Evolutionary conservation across 1,284 basidiomycete species (phyloP).

Genomic region (Malassezia globosa): DNA sequence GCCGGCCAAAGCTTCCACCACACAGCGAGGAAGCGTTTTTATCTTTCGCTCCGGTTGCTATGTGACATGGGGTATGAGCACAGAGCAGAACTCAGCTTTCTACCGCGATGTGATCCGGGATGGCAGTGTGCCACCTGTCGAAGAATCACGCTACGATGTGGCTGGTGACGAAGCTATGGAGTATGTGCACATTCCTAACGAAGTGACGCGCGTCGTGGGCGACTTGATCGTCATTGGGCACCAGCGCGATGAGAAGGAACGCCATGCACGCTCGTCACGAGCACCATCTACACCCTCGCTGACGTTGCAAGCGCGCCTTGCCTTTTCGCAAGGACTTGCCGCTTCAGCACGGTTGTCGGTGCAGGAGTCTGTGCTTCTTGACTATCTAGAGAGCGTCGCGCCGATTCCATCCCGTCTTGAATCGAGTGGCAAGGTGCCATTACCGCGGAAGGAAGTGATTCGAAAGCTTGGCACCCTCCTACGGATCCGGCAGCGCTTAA

Average conservation of each 20-base stretch:
- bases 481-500: constrained; percentile 32
- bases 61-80: constrained; percentile 40
- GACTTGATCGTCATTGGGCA: constrained; percentile 42
- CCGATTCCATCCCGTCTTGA: constrained; percentile 32
- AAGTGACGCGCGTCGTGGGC: constrained; percentile 37
- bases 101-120: constrained; percentile 29
- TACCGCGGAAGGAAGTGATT: constrained; percentile 36
- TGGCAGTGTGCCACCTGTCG: constrained; percentile 22
- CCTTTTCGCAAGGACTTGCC: constrained; percentile 43
- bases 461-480: constrained; percentile 41
- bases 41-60: constrained; percentile 40
- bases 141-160: constrained; percentile 24
- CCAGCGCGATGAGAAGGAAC: constrained; percentile 22
- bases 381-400: constrained; percentile 28
- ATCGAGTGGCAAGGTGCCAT: constrained; percentile 31
- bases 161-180: constrained; percentile 45
- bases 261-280: not conserved
- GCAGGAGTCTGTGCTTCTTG: constrained; percentile 30
- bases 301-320: constrained; percentile 31
- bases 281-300: constrained; percentile 14
- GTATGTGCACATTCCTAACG: constrained; percentile 27
- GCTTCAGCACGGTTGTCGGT: constrained; percentile 40
- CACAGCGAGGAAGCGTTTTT: constrained; percentile 29
- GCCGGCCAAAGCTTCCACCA: not conserved
- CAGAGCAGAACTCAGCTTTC: constrained; percentile 30